Base-by-base conservation (phyloP, 805 yeast genomes). In the Yarrowia sp. region DNA sequence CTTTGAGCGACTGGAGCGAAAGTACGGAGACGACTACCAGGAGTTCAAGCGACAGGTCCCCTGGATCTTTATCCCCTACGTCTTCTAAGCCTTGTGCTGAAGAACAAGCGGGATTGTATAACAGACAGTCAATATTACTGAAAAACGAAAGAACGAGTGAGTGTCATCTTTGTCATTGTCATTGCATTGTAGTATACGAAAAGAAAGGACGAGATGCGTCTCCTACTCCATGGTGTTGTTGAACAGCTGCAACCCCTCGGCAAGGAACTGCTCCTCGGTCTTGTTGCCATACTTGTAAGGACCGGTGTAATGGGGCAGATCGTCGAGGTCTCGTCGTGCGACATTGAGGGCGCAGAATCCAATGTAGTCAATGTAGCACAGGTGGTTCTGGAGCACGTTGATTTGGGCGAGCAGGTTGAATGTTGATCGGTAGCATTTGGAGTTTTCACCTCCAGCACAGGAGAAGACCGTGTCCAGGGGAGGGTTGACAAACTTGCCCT, bases 1-100 rank as follows among this genome's bases (percentile, higher is more conserved):
- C 80, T 85, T 88, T 72, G 84, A 87, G 71, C 92, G 94, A 78
- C 92, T 98, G 79, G 85, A 83, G 72, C 83, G 80, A 77, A 95
- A 95, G 81, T 95, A 95, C 75, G 98, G 98, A 53, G 89, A 86
- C 50, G 99, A 95, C 79, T 95, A 98, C 98, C 89, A 85, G 70
- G 85, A 85, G 76, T 95, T 93, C 80, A 82, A 86, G 74, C 86
- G 90, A 74, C 89, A 87, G 69, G 94, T 98, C 78, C 98, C 98
- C 38, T 95, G 91, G 79, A 77, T 91, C 75, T 92, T 91, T 79
- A 90, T 95, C 76, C 99, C 99, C 52, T 91, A 87, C 73, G 87
- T 93, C 52, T 89, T 83, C 75, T 92, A 81, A 75, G 20, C 30
- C 30, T 13, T 9, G 2, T 30, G 38, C 19, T 6, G 15, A 33